Evolutionary conservation across 2,329 filamentous ascomycete genomes (phyloP), one percentile per base, ranked within the genome.

Genomic region (Diplodia seriata): DNA sequence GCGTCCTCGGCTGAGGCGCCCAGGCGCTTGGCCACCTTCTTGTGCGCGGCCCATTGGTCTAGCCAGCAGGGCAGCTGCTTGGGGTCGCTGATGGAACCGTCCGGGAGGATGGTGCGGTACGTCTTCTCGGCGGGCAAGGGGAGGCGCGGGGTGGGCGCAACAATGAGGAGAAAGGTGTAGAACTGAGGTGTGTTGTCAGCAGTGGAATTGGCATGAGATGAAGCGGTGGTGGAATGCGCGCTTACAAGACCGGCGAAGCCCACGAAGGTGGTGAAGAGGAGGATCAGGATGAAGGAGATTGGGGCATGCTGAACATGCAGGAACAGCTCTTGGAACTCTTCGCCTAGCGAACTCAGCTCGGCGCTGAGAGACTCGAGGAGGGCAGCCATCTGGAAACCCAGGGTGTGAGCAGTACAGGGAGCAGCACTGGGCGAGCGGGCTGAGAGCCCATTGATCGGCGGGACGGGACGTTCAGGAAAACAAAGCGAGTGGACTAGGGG

Each of bases 61-160:
- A 92, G 89, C 94, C 94, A 98, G 82, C 92, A 97, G 12, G 94
- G 91, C 33, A 97, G 78, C 29, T 82, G 84, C 72, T 87, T 85
- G 7, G 82, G 80, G 53, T 80, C 77, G 70, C 82, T 87, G 61
- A 82, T 81, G 14, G 83, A 82, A 62, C 90, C 90, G 72, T 90
- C 84, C 50, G 89, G 85, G 47, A 88, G 83, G 50, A 93, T 90
- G 4, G 92, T 96, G 59, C 88, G 85, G 83, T 94, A 99, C 47
- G 86, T 89, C 82, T 95, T 97, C 78, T 99, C 95, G 38, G 92
- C 92, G 4, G 87, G 84, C 40, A 89, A 84, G 1, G 92, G 86
- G 29, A 85, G 81, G 68, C 95, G 91, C 11, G 95, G 95, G 62
- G 89, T 88, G 18, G 94, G 94, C 9, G 94, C 94, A 76, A 96